Evolutionary conservation across 2,329 filamentous ascomycete genomes (phyloP), one percentile per base, ranked within the genome.

Genomic region (Penicillium concentricum): DNA sequence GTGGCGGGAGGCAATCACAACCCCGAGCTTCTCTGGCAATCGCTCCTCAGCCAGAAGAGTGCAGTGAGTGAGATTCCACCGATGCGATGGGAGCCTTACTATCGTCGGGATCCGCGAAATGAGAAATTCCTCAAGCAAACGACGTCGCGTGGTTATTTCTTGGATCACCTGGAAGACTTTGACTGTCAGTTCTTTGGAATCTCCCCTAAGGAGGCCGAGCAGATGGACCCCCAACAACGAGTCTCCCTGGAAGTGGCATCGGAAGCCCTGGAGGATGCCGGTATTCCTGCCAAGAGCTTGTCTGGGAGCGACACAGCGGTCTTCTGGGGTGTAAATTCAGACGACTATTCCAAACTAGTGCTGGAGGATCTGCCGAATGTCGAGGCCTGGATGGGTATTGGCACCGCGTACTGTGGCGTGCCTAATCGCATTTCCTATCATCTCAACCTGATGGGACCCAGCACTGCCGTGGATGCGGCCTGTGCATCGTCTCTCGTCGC

Each of bases 321-420:
- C 1, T 74, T 60, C 53, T 67, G 65, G 64, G 71, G 71, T 5
- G 66, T 72, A 1, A 66, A 69, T 54, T 69, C 68, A 1, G 69
- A 74, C 51, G 75, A 77, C 56, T 77, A 77, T 52, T 67, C 66
- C 6, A 67, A 67, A 41, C 63, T 74, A 2, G 37, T 76, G 3
- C 61, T 76, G 3, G 74, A 77, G 52, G 75, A 78, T 52, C 51
- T 76, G 4, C 67, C 69, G 0, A 66, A 69, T 16, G 66, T 77
- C 16, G 71, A 74, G 20, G 67, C 75, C 0, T 75, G 68, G 66
- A 75, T 73, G 70, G 74, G 73, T 2, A 75, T 76, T 41, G 76
- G 76, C 0, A 78, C 74, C 0, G 71, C 73, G 0, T 70, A 66
- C 30, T 72, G 70, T 46, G 73, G 73, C 5, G 62, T 78, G 54